A percentile compares a stretch with the other conserved stretches of the same genome.
phyloP scores from a whole-genome alignment of 1,284 basidiomycete genomes.

The Microbotryum violaceum region DNA sequence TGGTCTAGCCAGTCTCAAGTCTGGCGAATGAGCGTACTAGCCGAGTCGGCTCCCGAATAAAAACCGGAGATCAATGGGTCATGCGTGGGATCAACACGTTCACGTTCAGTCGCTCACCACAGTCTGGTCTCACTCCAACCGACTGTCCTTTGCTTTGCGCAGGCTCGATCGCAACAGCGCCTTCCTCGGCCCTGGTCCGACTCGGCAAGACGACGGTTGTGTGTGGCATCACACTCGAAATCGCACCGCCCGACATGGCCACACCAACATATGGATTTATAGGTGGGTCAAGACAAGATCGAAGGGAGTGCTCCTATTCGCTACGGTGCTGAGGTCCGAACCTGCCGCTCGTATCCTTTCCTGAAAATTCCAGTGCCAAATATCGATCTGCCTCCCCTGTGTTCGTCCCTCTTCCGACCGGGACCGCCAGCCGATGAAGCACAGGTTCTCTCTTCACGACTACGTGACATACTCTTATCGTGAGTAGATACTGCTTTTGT shows the following conservation, averaged over 20 bases:
- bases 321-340: too few relatives aligned
- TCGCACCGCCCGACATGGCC: conserved; percentile 75
- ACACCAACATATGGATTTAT: conserved; percentile 67
- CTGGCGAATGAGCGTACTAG: background rate
- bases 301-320: too few relatives aligned
- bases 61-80: background rate
- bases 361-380: conserved; percentile 58
- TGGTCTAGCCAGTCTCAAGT: background rate
- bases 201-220: conserved; percentile 83
- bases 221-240: conserved; percentile 90
- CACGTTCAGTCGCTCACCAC: background rate
- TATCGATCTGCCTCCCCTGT: conserved; percentile 83
- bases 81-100: background rate
- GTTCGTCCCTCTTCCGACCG: conserved; percentile 84
- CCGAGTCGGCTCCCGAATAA: background rate
- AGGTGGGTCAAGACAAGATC: conserved; percentile 48
- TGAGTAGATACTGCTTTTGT: conserved; percentile 38
- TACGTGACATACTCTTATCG: conserved; percentile 69
- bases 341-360: background rate
- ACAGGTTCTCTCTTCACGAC: conserved; percentile 71
- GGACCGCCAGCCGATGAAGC: conserved; percentile 89
- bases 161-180: conserved; percentile 83
- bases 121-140: background rate
- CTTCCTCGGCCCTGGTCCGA: conserved; percentile 82
- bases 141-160: background rate